phyloP scores from a whole-genome alignment of 345 rosid genomes.

The Aegle marmelos region DNA sequence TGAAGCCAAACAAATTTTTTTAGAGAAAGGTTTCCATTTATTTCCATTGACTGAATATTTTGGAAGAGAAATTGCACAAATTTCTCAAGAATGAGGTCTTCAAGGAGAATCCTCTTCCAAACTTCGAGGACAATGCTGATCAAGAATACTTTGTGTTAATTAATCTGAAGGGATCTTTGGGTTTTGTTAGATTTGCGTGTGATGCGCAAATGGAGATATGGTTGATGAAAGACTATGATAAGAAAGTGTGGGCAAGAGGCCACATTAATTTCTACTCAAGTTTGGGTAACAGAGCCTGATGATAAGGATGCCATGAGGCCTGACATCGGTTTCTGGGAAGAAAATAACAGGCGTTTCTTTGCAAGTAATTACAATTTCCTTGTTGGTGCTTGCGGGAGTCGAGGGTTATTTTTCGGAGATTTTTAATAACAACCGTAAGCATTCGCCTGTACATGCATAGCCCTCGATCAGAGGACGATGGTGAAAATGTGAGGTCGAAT shows the following conservation, averaged over 20 bases:
- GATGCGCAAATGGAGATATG: background rate
- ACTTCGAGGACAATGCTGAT: background rate
- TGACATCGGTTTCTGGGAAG: background rate
- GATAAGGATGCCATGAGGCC: background rate
- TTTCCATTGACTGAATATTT: too few relatives aligned
- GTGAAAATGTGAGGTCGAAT: too few relatives aligned
- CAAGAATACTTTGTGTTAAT: background rate
- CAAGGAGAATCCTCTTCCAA: too few relatives aligned
- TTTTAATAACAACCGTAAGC: background rate
- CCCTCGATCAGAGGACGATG: too few relatives aligned
- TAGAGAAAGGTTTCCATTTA: too few relatives aligned
- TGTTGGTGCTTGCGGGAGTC: background rate
- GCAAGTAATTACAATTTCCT: too few relatives aligned
- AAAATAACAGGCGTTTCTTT: background rate
- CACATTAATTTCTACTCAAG: background rate
- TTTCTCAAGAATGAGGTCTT: too few relatives aligned
- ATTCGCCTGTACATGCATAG: too few relatives aligned
- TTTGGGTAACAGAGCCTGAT: background rate
- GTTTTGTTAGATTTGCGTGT: background rate
- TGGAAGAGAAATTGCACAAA: too few relatives aligned
- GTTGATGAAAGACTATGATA: background rate
- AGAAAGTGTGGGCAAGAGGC: background rate
- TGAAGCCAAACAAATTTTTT: too few relatives aligned
- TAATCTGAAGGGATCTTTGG: background rate
- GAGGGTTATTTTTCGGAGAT: background rate